Evolutionary conservation across 306 rosid genomes (phyloP).

Genomic region (Prunus mongolica): DNA sequence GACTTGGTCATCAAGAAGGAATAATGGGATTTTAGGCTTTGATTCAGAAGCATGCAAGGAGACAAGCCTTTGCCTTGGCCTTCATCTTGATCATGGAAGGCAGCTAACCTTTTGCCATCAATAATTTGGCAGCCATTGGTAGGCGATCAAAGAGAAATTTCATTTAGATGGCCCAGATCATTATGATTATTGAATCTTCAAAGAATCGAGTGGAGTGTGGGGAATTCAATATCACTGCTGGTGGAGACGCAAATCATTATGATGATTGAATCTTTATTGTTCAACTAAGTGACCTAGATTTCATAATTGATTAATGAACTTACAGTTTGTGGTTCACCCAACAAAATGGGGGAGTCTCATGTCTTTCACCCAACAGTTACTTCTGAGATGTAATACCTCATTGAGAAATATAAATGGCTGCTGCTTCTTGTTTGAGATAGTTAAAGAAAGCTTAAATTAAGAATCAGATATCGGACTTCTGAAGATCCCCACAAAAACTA

Average conservation of each 20-base stretch:
- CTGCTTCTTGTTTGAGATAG: neutral
- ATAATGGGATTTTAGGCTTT: neutral
- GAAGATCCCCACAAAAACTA: neutral
- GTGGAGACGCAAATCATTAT: no score
- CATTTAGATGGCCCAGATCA: no score
- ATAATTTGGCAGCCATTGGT: neutral
- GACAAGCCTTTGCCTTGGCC: neutral
- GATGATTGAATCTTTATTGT: no score
- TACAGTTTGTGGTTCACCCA: no score
- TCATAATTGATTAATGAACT: no score
- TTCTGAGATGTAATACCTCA: neutral
- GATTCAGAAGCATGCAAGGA: neutral
- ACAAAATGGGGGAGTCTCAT: no score
- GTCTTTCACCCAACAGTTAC: neutral
- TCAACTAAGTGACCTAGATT: no score
- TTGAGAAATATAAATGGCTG: neutral
- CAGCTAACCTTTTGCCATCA: neutral
- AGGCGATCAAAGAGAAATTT: no score
- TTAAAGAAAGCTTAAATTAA: neutral
- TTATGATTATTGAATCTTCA: no score
- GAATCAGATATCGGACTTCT: neutral
- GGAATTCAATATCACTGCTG: no score
- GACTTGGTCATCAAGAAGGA: conserved; percentile 1
- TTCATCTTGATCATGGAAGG: neutral
- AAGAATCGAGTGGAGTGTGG: no score